Base-by-base conservation (phyloP, 257 asterid genomes). In the Plectranthus barbatus region DNA sequence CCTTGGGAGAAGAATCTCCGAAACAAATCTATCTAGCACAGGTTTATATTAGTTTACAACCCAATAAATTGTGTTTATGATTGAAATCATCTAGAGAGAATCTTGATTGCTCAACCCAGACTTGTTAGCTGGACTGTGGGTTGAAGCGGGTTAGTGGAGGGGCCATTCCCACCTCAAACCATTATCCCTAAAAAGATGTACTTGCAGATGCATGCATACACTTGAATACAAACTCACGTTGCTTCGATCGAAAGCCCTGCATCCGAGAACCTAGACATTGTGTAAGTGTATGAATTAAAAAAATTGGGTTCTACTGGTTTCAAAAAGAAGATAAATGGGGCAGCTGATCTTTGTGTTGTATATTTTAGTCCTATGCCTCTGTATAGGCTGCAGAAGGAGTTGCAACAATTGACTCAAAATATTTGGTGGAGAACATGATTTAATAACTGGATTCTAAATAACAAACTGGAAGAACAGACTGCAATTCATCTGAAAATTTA, bases 1-100 rank as follows among this genome's bases (percentile, higher is more conserved):
- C 47, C 37, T 19, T 3, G 20, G 82, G 37, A 57, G 80, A 79
- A 70, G 89, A 80, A 73, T 82, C 72, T 66, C 87, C 77, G 3
- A 81, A 84, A 69, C 94, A 87, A 79, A 79, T 85, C 63, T 93
- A 90, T 78, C 83, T 90, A 59, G 99, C 99, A 8, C 99, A 93
- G 95, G 97, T 90, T 72, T 67, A 58, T 64, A 33, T 73, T 62
- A 31, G 7, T 31, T 31, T 31, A 36, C 48, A 17, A 40, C 49
- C 42, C 24, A 45, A 46, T 41, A 11, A 29, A 55, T 40, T 64
- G 20, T 47, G 29, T 23, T 56, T 57, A 11, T 60, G 29, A 53
- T 48, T 46, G 9, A 9, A 40, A 24, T 18, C 19, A 47, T 11
- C 42, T 60, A 19, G 44, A 13, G 23, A 44, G 52, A 55, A 40